These are phyloP conservation scores for Drechslerella dactyloides DNA, from an alignment of 2,329 filamentous ascomycete genomes.

Conservation along the genomic window DNA sequence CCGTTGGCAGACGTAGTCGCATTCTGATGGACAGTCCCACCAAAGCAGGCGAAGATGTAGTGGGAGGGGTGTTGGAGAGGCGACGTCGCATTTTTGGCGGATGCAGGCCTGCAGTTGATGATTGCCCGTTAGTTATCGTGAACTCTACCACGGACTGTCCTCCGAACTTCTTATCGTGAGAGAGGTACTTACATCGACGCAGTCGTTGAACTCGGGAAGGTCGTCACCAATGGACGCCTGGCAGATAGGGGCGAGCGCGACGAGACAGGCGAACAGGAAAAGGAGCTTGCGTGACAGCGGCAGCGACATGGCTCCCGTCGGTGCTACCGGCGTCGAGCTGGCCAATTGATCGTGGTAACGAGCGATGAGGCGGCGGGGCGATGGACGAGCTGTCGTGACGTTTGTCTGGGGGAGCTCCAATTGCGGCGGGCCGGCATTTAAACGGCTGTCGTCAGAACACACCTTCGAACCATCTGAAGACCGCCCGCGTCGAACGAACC, in stretches of 20 bases:
- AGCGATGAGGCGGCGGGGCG: not conserved
- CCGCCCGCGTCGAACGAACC: no score
- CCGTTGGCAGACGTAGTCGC: slow-evolving; percentile 97
- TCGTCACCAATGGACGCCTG: slow-evolving; percentile 81
- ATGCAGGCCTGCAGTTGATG: slow-evolving; percentile 16
- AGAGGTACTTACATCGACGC: slow-evolving; percentile 70
- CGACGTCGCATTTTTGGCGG: slow-evolving; percentile 44
- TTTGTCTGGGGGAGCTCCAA: not conserved
- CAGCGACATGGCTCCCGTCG: slow-evolving; percentile 4
- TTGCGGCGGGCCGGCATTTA: not conserved
- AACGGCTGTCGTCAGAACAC: no score
- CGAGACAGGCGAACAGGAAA: slow-evolving; percentile 57
- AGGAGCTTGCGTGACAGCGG: slow-evolving; percentile 6
- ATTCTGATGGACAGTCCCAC: slow-evolving; percentile 92
- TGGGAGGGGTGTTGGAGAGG: slow-evolving; percentile 57
- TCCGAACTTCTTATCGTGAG: not conserved
- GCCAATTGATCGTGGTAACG: not conserved
- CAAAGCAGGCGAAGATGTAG: slow-evolving; percentile 83
- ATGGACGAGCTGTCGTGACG: not conserved
- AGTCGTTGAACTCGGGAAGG: slow-evolving; percentile 84
- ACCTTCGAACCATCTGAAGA: no score
- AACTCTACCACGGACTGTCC: not conserved
- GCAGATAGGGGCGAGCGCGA: slow-evolving; percentile 57
- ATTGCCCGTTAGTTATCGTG: slow-evolving; percentile 28
- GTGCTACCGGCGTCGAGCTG: not conserved